Evolutionary conservation across 192 early-diverging fungal genomes (phyloP), one percentile per base, ranked within the genome.

Genomic region (Radiomyces spectabilis): DNA sequence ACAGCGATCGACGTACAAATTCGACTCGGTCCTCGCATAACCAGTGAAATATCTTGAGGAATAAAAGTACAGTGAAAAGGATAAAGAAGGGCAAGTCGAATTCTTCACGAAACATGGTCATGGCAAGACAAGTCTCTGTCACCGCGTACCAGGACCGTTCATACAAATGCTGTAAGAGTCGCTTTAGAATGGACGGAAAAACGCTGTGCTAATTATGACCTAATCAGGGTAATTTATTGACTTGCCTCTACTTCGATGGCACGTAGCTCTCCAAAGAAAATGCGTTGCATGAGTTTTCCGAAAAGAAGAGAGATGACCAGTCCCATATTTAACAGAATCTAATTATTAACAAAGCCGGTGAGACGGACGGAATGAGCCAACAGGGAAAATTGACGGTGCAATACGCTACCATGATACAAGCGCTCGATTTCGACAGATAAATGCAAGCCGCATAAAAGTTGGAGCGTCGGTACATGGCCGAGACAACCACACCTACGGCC

Each of bases 31-130:
- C 94, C 59, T 86, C 82, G 35, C 83, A 77, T 41, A 99, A 74
- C 96, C 96, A 99, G 68, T 99, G 96, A 65, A 97, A 96, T 41
- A 94, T 84, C 62, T 97, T 96, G 35, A 91, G 76, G 54, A 96
- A 86, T 10, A 99, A 70, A 27, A 99, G 72, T n/a, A 89, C 70
- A 1, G 84, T 87, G 70, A 99, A 92, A 25, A 92, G 75, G 25
- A 85, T 71, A 10, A 94, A 73, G 51, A 93, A 95, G 18, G 71
- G 84, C 8, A 87, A 77, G 63, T 96, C 85, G 65, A 97, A 97
- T 66, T 95, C 91, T 66, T 96, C 94, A 31, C 91, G 78, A 69
- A 99, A 92, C 34, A 96, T 85, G 7, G 96, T 95, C 82, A 97
- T 88, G 18, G 94, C 94, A 34, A 99, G 71, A 63, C 89, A 92